Evolutionary conservation across 2,329 filamentous ascomycete genomes (phyloP).

Genomic region (Diplodia corticola): DNA sequence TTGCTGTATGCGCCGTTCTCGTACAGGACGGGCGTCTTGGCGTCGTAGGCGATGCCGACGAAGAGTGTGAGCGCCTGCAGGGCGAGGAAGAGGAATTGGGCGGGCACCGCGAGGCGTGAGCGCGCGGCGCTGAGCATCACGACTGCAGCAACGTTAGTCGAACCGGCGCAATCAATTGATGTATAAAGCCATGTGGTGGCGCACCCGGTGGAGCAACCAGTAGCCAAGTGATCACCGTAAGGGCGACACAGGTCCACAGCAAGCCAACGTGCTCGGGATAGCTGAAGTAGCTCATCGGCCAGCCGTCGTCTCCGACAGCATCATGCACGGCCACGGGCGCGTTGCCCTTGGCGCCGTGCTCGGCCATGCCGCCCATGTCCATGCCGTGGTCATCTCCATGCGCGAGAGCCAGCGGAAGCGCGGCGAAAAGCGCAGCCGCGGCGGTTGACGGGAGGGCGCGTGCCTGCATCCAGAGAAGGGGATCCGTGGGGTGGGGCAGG

Average conservation of each 20-base stretch:
- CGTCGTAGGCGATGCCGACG: slow-evolving; percentile 63
- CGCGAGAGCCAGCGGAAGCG: slow-evolving; percentile 39
- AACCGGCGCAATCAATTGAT: slow-evolving; percentile 24
- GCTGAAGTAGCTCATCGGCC: slow-evolving; percentile 60
- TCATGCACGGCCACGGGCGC: too few relatives aligned
- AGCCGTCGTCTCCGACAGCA: slow-evolving; percentile 24
- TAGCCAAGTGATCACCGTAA: slow-evolving; percentile 73
- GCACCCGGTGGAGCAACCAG: slow-evolving; percentile 71
- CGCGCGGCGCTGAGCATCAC: slow-evolving; percentile 83
- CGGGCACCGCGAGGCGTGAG: slow-evolving; percentile 69
- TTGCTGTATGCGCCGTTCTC: slow-evolving; percentile 85
- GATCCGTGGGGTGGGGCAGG: neutral
- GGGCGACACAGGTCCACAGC: slow-evolving; percentile 68
- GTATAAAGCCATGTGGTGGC: slow-evolving; percentile 33
- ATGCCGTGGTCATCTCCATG: slow-evolving; percentile 42
- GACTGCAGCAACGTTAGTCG: slow-evolving; percentile 51
- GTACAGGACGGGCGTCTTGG: slow-evolving; percentile 81
- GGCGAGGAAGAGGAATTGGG: slow-evolving; percentile 60
- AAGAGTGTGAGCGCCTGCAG: slow-evolving; percentile 45
- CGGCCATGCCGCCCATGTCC: slow-evolving; percentile 29
- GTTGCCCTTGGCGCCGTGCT: neutral
- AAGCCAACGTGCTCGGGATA: slow-evolving; percentile 54
- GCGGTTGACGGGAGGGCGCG: slow-evolving; percentile 30
- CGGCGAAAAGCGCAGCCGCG: slow-evolving; percentile 41
- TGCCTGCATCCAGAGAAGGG: slow-evolving; percentile 12